Conservation (phyloP, 2,329 filamentous ascomycete species). For the Fusarium tricinctum region DNA sequence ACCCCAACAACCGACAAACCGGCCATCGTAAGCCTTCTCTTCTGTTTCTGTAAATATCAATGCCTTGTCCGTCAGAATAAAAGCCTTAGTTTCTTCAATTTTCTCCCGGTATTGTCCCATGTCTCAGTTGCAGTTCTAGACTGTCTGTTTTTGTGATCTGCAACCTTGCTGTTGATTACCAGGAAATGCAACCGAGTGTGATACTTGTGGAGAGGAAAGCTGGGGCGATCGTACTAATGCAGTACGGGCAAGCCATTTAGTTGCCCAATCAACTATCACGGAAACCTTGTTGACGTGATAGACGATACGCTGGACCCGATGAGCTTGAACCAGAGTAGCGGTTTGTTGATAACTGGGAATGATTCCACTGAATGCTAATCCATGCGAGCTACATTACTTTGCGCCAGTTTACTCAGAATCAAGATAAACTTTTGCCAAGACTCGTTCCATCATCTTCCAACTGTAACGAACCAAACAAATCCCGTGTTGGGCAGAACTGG, state of each 20-base stretch:
- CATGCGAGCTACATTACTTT: too few relatives aligned
- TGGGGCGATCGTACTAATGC: slow-evolving; percentile 21
- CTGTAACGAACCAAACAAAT: too few relatives aligned
- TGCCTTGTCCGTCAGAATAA: not conserved
- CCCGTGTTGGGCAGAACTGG: not conserved
- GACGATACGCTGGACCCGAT: not conserved
- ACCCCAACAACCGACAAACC: slow-evolving; percentile 32
- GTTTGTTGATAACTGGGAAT: too few relatives aligned
- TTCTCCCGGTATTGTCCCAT: slow-evolving; percentile 9
- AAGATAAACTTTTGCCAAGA: too few relatives aligned
- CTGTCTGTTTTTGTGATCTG: not conserved
- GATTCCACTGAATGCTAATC: too few relatives aligned
- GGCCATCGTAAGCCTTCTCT: not conserved
- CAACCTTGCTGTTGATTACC: slow-evolving; percentile 9
- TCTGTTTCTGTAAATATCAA: not conserved
- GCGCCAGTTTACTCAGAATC: too few relatives aligned
- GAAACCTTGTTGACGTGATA: slow-evolving; percentile 11
- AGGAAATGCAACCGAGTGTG: slow-evolving; percentile 1
- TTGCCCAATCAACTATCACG: slow-evolving; percentile 45
- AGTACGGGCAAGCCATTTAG: slow-evolving; percentile 19
- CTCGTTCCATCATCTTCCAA: too few relatives aligned
- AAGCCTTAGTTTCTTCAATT: not conserved
- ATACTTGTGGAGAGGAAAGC: slow-evolving; percentile 21
- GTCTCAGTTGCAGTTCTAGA: slow-evolving; percentile 8
- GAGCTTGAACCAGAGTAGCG: not conserved